These are phyloP conservation scores for Moesziomyces antarcticus DNA, from an alignment of 1,284 basidiomycete species.

Conservation along the genomic window DNA sequence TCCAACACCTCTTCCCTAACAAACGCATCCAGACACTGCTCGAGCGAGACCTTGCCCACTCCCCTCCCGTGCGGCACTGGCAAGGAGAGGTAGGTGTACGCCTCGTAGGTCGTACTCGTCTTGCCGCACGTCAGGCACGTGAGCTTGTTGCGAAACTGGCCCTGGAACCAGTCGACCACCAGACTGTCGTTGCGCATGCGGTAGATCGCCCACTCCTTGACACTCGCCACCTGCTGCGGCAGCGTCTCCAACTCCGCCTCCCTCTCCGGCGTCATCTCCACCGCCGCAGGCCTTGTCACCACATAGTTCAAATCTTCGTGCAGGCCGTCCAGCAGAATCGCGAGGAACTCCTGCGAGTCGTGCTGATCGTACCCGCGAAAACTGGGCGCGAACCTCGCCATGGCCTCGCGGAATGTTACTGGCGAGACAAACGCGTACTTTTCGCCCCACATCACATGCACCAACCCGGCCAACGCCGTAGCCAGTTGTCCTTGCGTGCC, in stretches of 20 bases:
- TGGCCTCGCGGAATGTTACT: slow-evolving; percentile 82
- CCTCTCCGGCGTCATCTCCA: slow-evolving; percentile 61
- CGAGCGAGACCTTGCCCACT: slow-evolving; percentile 77
- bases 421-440: slow-evolving; percentile 87
- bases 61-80: slow-evolving; percentile 70
- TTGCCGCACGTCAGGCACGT: slow-evolving; percentile 65
- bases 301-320: slow-evolving; percentile 59
- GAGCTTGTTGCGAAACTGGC: slow-evolving; percentile 66
- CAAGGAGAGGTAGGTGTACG: slow-evolving; percentile 65
- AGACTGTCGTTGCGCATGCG: slow-evolving; percentile 62
- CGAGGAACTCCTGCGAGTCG: slow-evolving; percentile 56
- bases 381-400: slow-evolving; percentile 58
- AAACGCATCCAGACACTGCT: slow-evolving; percentile 88
- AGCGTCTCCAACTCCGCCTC: slow-evolving; percentile 73
- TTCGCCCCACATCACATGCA: slow-evolving; percentile 88
- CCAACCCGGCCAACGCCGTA: slow-evolving; percentile 81
- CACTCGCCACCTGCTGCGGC: slow-evolving; percentile 74
- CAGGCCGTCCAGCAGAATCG: slow-evolving; percentile 55
- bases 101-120: slow-evolving; percentile 97
- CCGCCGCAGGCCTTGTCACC: slow-evolving; percentile 46
- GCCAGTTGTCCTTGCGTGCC: slow-evolving; percentile 89
- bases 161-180: slow-evolving; percentile 58
- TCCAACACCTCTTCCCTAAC: slow-evolving; percentile 91
- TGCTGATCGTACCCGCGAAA: slow-evolving; percentile 65
- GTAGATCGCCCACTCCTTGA: slow-evolving; percentile 61